Evolutionary conservation across 176 grass and related monocot species (phyloP).

Genomic region (Stipa capillata): DNA sequence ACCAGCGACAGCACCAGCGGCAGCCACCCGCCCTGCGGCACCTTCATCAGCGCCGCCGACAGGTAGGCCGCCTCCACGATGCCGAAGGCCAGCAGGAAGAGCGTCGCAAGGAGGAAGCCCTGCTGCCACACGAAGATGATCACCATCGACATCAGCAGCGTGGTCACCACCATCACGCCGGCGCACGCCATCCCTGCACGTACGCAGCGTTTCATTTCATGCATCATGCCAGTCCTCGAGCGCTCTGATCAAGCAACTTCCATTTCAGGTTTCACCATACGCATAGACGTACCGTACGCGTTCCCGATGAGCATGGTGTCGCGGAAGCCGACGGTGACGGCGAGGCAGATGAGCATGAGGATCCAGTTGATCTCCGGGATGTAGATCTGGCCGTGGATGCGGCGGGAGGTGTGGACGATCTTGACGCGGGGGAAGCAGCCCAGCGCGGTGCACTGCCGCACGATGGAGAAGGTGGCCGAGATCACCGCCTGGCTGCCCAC

Average conservation of each 20-base stretch:
- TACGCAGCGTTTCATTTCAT: no score
- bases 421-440: constrained; percentile 57
- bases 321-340: constrained; percentile 33
- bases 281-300: constrained; percentile 32
- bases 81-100: constrained; percentile 38
- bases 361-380: constrained; percentile 66
- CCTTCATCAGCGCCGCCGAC: constrained; percentile 38
- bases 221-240: no score
- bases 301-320: constrained; percentile 48
- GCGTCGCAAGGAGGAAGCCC: neutral
- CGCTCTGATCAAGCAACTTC: no score
- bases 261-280: no score
- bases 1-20: constrained; percentile 41
- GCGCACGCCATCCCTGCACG: constrained; percentile 38
- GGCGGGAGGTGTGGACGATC: constrained; percentile 51
- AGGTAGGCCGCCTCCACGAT: constrained; percentile 36
- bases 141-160: constrained; percentile 41
- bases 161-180: constrained; percentile 43
- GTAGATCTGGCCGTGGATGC: constrained; percentile 59
- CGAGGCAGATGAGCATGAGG: constrained; percentile 44
- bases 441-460: constrained; percentile 47
- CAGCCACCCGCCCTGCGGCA: constrained; percentile 53
- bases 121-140: constrained; percentile 55
- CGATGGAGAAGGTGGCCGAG: constrained; percentile 59
- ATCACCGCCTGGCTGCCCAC: constrained; percentile 61